Percentiles rank a stretch among this genome's conserved stretches.
Evolutionary conservation across 192 early-diverging fungal genomes (phyloP).

Genomic region (Coemansia sp.): DNA sequence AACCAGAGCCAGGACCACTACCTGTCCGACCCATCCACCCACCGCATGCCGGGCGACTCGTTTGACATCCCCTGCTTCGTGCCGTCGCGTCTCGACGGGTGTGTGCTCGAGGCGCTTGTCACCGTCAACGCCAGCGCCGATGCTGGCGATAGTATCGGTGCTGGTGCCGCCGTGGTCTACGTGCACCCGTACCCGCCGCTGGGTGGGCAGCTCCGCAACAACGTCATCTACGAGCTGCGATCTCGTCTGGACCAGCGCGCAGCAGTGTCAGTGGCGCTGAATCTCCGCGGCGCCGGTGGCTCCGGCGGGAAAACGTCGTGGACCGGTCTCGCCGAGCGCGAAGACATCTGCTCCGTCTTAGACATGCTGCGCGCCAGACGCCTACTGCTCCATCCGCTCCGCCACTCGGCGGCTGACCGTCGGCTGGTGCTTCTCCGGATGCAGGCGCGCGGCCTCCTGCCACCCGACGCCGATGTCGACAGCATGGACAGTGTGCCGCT

Average conservation of each 20-base stretch:
- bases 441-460: slow-evolving; percentile 41
- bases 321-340: slow-evolving; percentile 49
- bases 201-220: slow-evolving; percentile 52
- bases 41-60: slow-evolving; percentile 32
- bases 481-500: slow-evolving; percentile 31
- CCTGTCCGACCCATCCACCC: neutral
- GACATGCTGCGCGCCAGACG: slow-evolving; percentile 24
- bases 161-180: slow-evolving; percentile 23
- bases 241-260: slow-evolving; percentile 19
- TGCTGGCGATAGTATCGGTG: neutral
- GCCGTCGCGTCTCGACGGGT: slow-evolving; percentile 49
- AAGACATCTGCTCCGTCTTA: slow-evolving; percentile 49
- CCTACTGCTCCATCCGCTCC: slow-evolving; percentile 36
- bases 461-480: slow-evolving; percentile 12
- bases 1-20: neutral
- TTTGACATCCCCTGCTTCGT: slow-evolving; percentile 47
- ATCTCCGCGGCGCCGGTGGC: slow-evolving; percentile 52
- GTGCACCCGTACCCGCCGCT: slow-evolving; percentile 54
- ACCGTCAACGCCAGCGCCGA: slow-evolving; percentile 13
- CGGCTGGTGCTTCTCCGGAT: slow-evolving; percentile 28
- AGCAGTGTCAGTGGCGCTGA: slow-evolving; percentile 38
- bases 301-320: slow-evolving; percentile 55
- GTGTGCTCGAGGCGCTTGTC: slow-evolving; percentile 42
- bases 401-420: slow-evolving; percentile 28
- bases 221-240: slow-evolving; percentile 42